A percentile compares a stretch with the other conserved stretches of the same genome.
Evolutionary conservation across 257 asterid genomes (phyloP).

Genomic region (Lavandula angustifolia): DNA sequence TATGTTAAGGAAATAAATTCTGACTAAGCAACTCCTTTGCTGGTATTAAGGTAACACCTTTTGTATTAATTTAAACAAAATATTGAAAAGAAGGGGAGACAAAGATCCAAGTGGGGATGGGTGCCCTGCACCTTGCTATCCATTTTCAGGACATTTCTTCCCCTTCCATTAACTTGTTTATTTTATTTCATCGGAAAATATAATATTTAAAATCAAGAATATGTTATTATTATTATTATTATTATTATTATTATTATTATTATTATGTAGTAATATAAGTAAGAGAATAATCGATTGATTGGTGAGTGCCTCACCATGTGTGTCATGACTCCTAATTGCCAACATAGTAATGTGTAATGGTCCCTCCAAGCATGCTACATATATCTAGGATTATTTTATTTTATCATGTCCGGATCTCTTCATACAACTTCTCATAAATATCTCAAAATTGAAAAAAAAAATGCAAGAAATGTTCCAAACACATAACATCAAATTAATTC

Average conservation of each 20-base stretch:
- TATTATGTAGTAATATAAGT: too few relatives aligned
- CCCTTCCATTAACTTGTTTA: neutral
- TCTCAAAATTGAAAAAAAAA: too few relatives aligned
- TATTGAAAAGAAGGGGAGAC: slow-evolving; percentile 24
- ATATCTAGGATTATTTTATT: neutral
- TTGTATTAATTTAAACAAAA: slow-evolving; percentile 5
- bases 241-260: too few relatives aligned
- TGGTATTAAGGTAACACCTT: slow-evolving; percentile 30
- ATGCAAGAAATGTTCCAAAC: neutral
- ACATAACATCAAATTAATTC: neutral
- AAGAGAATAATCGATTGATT: neutral
- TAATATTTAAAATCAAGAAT: neutral
- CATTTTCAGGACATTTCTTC: slow-evolving; percentile 8
- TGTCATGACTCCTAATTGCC: slow-evolving; percentile 10
- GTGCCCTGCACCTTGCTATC: slow-evolving; percentile 23
- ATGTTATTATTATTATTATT: too few relatives aligned
- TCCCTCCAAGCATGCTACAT: slow-evolving; percentile 22
- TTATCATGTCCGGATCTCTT: neutral
- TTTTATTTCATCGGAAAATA: too few relatives aligned
- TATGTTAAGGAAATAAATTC: too few relatives aligned
- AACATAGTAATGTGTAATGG: slow-evolving; percentile 25
- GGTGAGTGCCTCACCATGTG: slow-evolving; percentile 19
- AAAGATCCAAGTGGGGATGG: slow-evolving; percentile 34
- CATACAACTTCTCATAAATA: too few relatives aligned
- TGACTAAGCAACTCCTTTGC: too few relatives aligned